Evolutionary conservation across 192 early-diverging fungal genomes (phyloP).

Genomic region (Rhizoclosmatium globosum): DNA sequence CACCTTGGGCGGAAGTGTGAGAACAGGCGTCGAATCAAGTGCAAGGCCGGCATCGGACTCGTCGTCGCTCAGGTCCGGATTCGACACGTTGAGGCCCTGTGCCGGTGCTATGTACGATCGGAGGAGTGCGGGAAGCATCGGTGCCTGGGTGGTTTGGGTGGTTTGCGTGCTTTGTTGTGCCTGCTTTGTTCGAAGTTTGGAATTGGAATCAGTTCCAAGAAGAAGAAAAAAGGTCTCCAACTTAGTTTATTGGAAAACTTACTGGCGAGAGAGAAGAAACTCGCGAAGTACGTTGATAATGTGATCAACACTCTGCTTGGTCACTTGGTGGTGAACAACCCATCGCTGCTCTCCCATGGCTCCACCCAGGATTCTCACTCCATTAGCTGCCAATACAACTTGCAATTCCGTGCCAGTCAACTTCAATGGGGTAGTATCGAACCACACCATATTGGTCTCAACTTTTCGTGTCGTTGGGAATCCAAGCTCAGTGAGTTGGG

Average conservation of each 20-base stretch:
- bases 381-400: constrained; percentile 51
- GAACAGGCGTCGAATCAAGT: background rate
- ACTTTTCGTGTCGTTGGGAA: constrained; percentile 68
- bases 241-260: background rate
- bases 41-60: background rate
- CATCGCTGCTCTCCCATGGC: constrained; percentile 56
- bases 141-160: too few species aligned
- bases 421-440: constrained; percentile 61
- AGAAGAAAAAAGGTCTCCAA: background rate
- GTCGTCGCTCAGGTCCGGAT: background rate
- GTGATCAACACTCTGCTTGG: constrained; percentile 59
- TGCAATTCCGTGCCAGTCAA: constrained; percentile 60
- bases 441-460: constrained; percentile 91
- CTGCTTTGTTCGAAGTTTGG: too few species aligned
- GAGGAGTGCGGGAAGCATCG: background rate
- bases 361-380: constrained; percentile 67
- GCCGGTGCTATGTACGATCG: background rate
- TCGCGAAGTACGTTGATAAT: background rate
- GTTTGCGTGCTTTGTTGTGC: too few species aligned
- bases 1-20: constrained; percentile 13
- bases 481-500: constrained; percentile 67
- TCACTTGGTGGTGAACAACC: constrained; percentile 78
- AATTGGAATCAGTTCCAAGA: too few species aligned
- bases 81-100: background rate
- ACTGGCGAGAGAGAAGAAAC: background rate